Base-by-base conservation (phyloP, 202 grass and related monocot species). In the Hordeum pubiflorum region DNA sequence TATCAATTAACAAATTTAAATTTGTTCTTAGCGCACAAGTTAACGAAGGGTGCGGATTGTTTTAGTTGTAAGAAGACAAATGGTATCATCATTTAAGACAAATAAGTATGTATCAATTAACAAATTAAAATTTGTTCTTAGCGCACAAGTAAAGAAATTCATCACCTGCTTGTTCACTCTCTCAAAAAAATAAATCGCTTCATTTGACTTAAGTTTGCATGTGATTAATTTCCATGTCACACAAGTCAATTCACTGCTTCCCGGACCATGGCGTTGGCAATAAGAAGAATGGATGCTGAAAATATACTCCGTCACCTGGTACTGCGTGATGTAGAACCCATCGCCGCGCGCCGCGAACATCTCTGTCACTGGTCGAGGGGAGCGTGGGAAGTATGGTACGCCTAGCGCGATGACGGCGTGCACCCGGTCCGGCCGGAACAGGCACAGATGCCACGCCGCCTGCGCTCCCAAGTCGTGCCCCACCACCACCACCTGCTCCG, bases 381-480 rank as follows among this genome's bases (percentile, higher is more conserved):
- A 23, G 7, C 84, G 78, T 3, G 86, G 80, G 6, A 17, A 21
- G 72, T 86, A 97, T 8, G 39, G 70, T 5, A 93, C 91, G 65
- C 18, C 4, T 3, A 21, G 61, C 63, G 7, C 91, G 2, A 97
- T 89, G 76, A 93, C 70, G 43, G 89, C 89, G 48, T 55, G 78
- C 72, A 97, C 94, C 38, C 83, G 65, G 70, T 97, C 94, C 34
- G 91, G 85, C 68, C 91, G 79, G 23, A 97, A 69, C 57, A 93
- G 72, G 85, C 91, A 97, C 7, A 97, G 79, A 67, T 83, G 72
- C 94, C 94, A 97, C 46, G 89, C 82, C 22, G 93, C 88, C 18
- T 68, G 4, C 68, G 87, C 91, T 33, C 94, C 94, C 94, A 91
- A 97, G 62, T 97, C 93, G 46, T 93, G 94, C 1, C 82, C 94